A percentile compares a stretch with the other conserved stretches of the same genome.
Conservation (phyloP, 2,329 filamentous ascomycete genomes). For the Diaporthe nobilis region DNA sequence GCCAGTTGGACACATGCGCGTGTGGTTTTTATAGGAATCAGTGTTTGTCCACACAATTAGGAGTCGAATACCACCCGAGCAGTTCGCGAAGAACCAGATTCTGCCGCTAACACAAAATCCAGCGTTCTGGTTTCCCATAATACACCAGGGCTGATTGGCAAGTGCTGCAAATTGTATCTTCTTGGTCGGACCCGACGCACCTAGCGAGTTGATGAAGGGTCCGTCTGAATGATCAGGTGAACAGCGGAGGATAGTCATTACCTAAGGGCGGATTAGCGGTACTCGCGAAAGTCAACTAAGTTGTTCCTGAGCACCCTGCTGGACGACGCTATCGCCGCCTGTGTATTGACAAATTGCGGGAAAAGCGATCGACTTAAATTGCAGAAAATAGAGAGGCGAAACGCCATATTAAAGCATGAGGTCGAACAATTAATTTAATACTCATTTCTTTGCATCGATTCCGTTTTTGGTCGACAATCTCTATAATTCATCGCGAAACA, state of each 20-base stretch:
- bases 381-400: background rate
- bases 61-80: too few relatives aligned
- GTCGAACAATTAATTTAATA: background rate
- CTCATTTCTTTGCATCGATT: background rate
- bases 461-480: background rate
- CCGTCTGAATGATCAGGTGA: background rate
- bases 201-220: background rate
- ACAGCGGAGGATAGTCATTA: background rate
- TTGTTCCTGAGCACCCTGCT: background rate
- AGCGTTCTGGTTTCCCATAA: too few relatives aligned
- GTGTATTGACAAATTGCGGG: background rate
- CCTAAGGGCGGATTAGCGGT: background rate
- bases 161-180: background rate
- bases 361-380: background rate
- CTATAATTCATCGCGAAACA: background rate
- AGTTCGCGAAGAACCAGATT: too few relatives aligned
- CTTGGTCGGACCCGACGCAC: background rate
- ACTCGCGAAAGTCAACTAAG: background rate
- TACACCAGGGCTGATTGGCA: too few relatives aligned
- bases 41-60: background rate
- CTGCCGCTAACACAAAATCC: too few relatives aligned
- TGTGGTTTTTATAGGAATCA: background rate
- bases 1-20: background rate
- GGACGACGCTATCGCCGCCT: background rate
- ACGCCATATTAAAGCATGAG: background rate